These are phyloP conservation scores for Lentinula detonsa DNA, from an alignment of 768 basidiomycete genomes.

Conservation along the genomic window DNA sequence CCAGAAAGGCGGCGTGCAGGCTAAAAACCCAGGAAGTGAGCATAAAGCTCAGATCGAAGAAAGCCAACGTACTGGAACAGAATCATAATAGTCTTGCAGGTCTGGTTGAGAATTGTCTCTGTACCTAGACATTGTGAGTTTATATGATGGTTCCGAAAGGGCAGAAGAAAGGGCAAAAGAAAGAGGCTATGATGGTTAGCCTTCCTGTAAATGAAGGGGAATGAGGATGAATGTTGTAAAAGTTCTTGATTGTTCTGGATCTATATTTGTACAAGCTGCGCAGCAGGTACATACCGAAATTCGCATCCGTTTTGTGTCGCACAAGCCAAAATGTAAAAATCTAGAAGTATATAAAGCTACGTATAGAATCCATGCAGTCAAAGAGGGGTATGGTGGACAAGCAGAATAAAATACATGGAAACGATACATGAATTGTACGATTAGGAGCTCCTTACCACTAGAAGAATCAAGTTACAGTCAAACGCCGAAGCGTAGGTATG, in stretches of 20 bases:
- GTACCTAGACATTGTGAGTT: constrained; percentile 1
- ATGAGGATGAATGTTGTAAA: not conserved
- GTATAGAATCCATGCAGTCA: not conserved
- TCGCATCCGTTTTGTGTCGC: not conserved
- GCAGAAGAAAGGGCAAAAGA: not conserved
- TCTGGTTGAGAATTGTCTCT: constrained; percentile 1
- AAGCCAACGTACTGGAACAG: not conserved
- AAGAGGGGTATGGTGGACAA: constrained; percentile 1
- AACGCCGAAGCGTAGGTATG: not conserved
- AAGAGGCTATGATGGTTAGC: not conserved
- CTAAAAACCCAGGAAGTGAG: not conserved
- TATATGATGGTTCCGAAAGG: not conserved
- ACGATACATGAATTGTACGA: not conserved
- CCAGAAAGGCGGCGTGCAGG: constrained; percentile 6
- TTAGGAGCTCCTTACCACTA: constrained; percentile 1
- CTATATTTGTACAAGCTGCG: not conserved
- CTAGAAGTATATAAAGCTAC: not conserved
- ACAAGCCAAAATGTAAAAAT: not conserved
- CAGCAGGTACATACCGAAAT: not conserved
- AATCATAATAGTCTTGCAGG: constrained; percentile 5
- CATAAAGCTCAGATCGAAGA: not conserved
- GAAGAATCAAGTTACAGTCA: not conserved
- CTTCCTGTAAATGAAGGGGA: not conserved
- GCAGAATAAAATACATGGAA: not conserved
- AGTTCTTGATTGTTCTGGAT: not conserved